Evolutionary conservation across 2,329 filamentous ascomycete genomes (phyloP).

Genomic region (Gnomoniopsis smithogilvyi): DNA sequence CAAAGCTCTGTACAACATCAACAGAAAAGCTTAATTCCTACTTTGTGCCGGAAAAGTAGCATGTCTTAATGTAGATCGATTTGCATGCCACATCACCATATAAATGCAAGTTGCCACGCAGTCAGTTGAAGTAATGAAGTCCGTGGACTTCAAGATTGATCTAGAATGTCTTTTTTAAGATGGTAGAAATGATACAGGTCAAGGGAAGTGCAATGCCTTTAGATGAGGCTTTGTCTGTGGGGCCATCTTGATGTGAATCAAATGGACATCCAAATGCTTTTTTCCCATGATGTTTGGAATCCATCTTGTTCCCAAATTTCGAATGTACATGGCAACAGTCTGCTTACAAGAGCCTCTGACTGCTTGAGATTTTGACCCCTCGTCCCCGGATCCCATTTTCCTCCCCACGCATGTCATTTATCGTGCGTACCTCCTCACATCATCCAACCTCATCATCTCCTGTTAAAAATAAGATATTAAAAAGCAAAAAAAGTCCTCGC

Average conservation of each 20-base stretch:
- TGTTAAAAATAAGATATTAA: slow-evolving; percentile 22
- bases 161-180: slow-evolving; percentile 12
- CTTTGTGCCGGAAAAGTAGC: no score
- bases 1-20: no score
- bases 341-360: slow-evolving; percentile 8
- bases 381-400: slow-evolving; percentile 18
- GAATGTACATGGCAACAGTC: slow-evolving; percentile 8
- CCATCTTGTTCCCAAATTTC: background rate
- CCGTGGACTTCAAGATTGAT: slow-evolving; percentile 2
- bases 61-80: background rate
- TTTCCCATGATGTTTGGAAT: background rate
- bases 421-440: slow-evolving; percentile 8
- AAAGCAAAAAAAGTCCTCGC: slow-evolving; percentile 25
- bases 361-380: slow-evolving; percentile 12
- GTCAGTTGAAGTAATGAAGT: background rate
- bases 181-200: slow-evolving; percentile 14
- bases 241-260: slow-evolving; percentile 10
- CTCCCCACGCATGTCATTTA: slow-evolving; percentile 15
- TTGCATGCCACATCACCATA: background rate
- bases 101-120: background rate
- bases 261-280: slow-evolving; percentile 1
- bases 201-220: slow-evolving; percentile 7
- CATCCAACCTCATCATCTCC: slow-evolving; percentile 16
- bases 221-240: slow-evolving; percentile 11
- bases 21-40: no score